Conservation (phyloP, 176 grass and related monocot species). For the Triticum dicoccoides region DNA sequence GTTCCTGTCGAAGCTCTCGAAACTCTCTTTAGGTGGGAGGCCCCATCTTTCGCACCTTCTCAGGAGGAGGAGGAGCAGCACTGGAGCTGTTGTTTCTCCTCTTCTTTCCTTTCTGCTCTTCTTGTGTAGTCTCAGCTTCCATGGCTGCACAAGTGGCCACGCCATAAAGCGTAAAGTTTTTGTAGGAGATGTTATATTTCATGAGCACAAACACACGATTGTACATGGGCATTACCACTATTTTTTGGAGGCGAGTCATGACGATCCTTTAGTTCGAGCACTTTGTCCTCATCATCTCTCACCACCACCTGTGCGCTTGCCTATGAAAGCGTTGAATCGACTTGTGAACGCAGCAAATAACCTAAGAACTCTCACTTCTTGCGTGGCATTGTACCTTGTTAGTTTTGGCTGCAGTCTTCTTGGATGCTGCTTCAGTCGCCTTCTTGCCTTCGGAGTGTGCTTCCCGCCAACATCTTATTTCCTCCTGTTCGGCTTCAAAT, state of each 20-base stretch:
- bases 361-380: background rate
- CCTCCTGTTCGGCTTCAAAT: conserved; percentile 3
- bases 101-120: too few relatives aligned
- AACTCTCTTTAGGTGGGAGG: too few relatives aligned
- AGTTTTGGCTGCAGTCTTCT: conserved; percentile 34
- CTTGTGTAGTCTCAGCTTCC: conserved; percentile 21
- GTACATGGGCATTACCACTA: background rate
- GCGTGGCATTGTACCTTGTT: background rate
- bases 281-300: conserved; percentile 32
- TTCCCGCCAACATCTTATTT: background rate
- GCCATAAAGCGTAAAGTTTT: conserved; percentile 7
- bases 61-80: too few relatives aligned
- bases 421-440: conserved; percentile 1
- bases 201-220: background rate
- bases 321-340: conserved; percentile 19
- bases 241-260: conserved; percentile 30
- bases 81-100: too few relatives aligned
- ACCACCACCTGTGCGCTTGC: background rate
- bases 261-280: conserved; percentile 32
- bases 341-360: background rate
- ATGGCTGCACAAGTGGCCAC: conserved; percentile 31
- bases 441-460: background rate
- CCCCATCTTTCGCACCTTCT: too few relatives aligned
- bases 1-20: too few relatives aligned
- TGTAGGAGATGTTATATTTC: background rate